Evolutionary conservation across 768 basidiomycete species (phyloP), one percentile per base, ranked within the genome.

Genomic region (Lentinula raphanica): DNA sequence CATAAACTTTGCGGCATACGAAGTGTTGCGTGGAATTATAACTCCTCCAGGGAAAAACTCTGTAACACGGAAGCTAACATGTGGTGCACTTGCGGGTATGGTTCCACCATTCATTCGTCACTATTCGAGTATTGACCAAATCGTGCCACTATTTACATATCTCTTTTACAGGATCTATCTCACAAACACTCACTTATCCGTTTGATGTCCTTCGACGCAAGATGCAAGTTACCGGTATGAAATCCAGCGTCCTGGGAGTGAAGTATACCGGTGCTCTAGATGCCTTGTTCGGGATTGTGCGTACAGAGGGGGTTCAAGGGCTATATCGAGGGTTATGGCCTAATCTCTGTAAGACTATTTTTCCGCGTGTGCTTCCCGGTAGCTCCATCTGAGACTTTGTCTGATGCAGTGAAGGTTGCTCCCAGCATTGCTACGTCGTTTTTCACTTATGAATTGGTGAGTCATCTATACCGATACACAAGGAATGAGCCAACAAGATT

Each of bases 1-100:
- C 12, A 88, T 95, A 69, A 97, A 97, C 70, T 97, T 97, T 70
- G 90, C 93, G n/a, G 78, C 92, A 28, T 98, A 98, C 66, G 96
- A 98, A 71, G 79, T 86, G 48, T 67, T 92, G 67, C 80, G 89
- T 55, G 85, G 87, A 2, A 64, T 86, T 45, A 77, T 92, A 61
- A 93, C 88, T 27, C 90, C 89, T n/a, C 92, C 91, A 3, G 92
- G 88, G 36, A 86, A 90, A 76, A 85, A 68, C 63, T 85, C 72
- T 54, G 76, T 86, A 44, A 63, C 76, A 49, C 76, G 89, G 63
- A 95, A 96, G 71, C 69, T 97, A 69, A 63, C 74, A 1, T 97
- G 94, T 62, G 96, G 95, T 36, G 94, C 92, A 31, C 72, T 95
- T 60, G 93, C 93, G 15, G 92, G 92, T 83, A 72, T 61, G 77